Base-by-base conservation (phyloP, 2,329 filamentous ascomycete species). In the Epichloe aotearoae region DNA sequence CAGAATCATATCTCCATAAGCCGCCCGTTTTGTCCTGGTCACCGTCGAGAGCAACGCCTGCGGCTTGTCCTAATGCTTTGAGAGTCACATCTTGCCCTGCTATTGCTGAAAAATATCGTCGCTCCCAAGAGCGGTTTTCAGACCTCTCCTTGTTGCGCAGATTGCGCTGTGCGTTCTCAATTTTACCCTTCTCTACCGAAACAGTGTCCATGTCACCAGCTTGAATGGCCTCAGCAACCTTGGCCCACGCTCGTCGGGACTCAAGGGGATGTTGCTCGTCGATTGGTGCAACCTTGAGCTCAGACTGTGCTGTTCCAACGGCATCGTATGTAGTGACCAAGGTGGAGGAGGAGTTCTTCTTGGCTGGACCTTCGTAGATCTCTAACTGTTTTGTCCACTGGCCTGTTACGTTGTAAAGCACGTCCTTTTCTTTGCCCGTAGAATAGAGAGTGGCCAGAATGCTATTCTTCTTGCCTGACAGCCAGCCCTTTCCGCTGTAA, bases 381-480 rank as follows among this genome's bases (percentile, higher is more conserved):
- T 79, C 79, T 63, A 95, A 94, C 2, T 73, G 72, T 61, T 88
- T 87, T 52, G 82, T 94, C 93, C 93, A 98, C 65, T 94, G 88
- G 23, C 93, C 93, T 33, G 88, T 83, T 39, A 84, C 76, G n/a
- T 82, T 88, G 73, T 91, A 96, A 46, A 84, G 73, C 54, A 80
- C 76, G 49, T 86, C 83, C 68, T 84, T 86, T 67, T 83, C 88
- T 68, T 74, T 73, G 71, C 81, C 69, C 67, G 86, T 80, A 15
- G 73, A 76, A 69, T 85, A 89, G 52, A 97, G 66, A 23, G 74
- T 75, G 14, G 89, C 91, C 12, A 74, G 80, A 65, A 97, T 88
- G 51, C 78, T 86, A 72, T 97, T 97, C 74, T 95, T 96, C 76
- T 95, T 95, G 57, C 91, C 93, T 44, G 85, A 89, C 10, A 98